Evolutionary conservation across 345 rosid species (phyloP), one percentile per base, ranked within the genome.

Genomic region (Eucalyptus sp.): DNA sequence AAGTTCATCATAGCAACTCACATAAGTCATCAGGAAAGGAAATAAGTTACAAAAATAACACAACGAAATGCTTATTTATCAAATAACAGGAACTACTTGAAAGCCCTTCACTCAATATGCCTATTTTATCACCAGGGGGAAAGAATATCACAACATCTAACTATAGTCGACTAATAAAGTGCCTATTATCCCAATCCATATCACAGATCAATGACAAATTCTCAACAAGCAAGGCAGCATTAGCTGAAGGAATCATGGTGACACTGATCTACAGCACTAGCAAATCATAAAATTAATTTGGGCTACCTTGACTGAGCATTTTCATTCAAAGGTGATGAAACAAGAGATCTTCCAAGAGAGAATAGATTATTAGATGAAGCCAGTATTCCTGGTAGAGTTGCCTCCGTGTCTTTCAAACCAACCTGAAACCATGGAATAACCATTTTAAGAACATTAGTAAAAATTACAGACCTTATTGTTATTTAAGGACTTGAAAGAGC

Each of bases 251-350:
- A 33, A 87, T 87, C 71, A 41, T 31, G 13, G 84, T 27, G 44
- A 87, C 46, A 46, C 41, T 27, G 80, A 62, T 27, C 24, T 48
- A 87, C 27, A 31, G 25, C 41, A 15, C 37, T 87, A 25, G 44
- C n/a, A 66, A 44, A 88, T 87, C 48, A 51, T 60, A 87, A 37
- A 52, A 56, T 89, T 29, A 41, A 29, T 52, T 80, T 85, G 43
- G 87, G 92, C 89, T 94, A 96, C 98, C 98, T 97, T 71, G 94
- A 89, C 50, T 93, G 89, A 90, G 91, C 89, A 86, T 91, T 90
- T 92, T 91, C 92, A 90, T 90, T 88, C 88, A 92, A 91, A 68
- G 93, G 87, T 6, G 48, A 41, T 88, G 80, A 89, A 89, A 88
- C 91, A 90, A 90, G 93, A 85, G 91, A 90, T 88, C 93, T 91